Conservation (phyloP, 1,284 basidiomycete species). For the Puccinia horiana region DNA sequence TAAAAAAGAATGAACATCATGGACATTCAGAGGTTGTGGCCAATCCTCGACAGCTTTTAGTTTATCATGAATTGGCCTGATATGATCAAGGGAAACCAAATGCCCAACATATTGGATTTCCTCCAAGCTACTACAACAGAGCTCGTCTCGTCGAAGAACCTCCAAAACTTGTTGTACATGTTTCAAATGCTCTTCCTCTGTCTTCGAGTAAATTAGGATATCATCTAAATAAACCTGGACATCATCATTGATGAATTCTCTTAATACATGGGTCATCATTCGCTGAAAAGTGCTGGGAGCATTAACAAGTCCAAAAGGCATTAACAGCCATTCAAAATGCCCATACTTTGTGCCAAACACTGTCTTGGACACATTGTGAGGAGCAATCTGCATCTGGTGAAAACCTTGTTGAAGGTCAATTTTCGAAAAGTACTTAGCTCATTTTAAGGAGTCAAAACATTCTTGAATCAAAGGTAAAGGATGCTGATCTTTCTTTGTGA, state of each 20-base stretch:
- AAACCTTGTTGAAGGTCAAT: conserved; percentile 38
- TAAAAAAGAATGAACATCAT: conserved; percentile 20
- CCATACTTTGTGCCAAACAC: too few species aligned
- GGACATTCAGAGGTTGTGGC: conserved; percentile 24
- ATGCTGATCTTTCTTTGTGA: conserved; percentile 29
- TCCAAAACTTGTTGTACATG: background rate
- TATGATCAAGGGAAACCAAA: background rate
- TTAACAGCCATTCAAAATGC: conserved; percentile 31
- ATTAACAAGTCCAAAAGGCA: conserved; percentile 35
- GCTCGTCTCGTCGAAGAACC: background rate
- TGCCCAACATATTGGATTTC: background rate
- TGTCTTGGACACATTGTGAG: background rate
- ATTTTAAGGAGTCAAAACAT: conserved; percentile 18
- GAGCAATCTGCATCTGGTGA: conserved; percentile 11
- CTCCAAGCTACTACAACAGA: background rate
- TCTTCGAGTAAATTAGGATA: conserved; percentile 17
- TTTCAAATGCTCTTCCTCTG: background rate
- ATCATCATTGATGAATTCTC: conserved; percentile 4
- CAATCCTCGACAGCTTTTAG: background rate
- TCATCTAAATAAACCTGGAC: conserved; percentile 36
- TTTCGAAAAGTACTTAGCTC: conserved; percentile 3
- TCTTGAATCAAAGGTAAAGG: conserved; percentile 29
- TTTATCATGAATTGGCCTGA: conserved; percentile 12
- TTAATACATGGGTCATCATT: conserved; percentile 24
- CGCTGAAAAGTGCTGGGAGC: too few species aligned